Evolutionary conservation across 2,329 filamentous ascomycete genomes (phyloP).

Genomic region (Alternaria tenuissima): DNA sequence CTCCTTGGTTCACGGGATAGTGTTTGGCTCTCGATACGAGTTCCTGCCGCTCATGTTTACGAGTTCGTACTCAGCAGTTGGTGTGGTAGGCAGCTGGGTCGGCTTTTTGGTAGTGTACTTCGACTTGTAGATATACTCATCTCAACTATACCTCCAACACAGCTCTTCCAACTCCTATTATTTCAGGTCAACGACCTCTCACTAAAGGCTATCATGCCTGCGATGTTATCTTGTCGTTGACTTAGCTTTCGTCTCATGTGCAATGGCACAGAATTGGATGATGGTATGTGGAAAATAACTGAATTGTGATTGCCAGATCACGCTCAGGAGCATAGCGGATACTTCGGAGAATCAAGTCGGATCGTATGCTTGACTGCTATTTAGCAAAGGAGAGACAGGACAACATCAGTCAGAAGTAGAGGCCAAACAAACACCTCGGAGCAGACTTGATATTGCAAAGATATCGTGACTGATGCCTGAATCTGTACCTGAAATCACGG

Average conservation of each 20-base stretch:
- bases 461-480: neutral
- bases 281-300: neutral
- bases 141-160: neutral
- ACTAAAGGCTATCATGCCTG: neutral
- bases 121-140: constrained; percentile 32
- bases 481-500: constrained; percentile 10
- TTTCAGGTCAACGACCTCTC: too few species aligned
- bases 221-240: neutral
- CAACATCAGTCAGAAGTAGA: neutral
- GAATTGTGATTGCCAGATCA: neutral
- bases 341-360: neutral
- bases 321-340: neutral
- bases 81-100: constrained; percentile 95
- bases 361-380: neutral
- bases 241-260: neutral
- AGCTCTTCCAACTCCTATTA: neutral
- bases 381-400: neutral
- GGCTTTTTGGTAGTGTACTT: constrained; percentile 96
- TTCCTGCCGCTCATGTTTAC: constrained; percentile 97
- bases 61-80: constrained; percentile 90
- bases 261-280: neutral
- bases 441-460: constrained; percentile 20
- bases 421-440: constrained; percentile 6
- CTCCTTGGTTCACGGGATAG: constrained; percentile 80
- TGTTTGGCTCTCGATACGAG: constrained; percentile 84